Conservation (phyloP, 805 yeast species). For the Lachancea sp. region DNA sequence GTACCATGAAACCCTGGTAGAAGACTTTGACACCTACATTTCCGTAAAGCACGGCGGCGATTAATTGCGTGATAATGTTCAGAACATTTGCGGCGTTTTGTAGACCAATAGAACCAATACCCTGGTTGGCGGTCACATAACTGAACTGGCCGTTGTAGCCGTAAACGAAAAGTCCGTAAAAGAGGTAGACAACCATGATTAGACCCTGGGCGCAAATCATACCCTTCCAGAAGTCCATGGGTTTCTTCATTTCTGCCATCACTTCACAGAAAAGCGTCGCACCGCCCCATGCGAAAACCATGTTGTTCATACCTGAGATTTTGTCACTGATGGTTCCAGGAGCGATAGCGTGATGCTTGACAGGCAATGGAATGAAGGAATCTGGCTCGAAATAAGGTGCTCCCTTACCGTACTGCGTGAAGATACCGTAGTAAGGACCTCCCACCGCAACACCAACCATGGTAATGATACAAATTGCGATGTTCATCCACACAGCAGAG, state of each 20-base stretch:
- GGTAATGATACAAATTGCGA: conserved; percentile 38
- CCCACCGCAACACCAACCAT: conserved; percentile 37
- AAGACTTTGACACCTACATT: conserved; percentile 42
- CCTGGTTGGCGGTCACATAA: conserved; percentile 41
- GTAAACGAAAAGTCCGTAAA: conserved; percentile 40
- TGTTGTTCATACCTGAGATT: conserved; percentile 38
- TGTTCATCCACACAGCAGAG: conserved; percentile 43
- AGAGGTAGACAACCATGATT: conserved; percentile 36
- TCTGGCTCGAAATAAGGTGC: conserved; percentile 13
- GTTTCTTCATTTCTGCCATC: conserved; percentile 43
- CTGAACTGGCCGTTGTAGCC: conserved; percentile 41
- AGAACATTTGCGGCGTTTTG: conserved; percentile 36
- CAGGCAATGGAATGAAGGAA: conserved; percentile 12
- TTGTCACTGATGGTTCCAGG: conserved; percentile 29
- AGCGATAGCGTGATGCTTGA: conserved; percentile 22
- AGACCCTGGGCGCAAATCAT: conserved; percentile 38
- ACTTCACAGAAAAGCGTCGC: conserved; percentile 45
- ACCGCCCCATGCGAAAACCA: conserved; percentile 47
- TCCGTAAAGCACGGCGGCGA: conserved; percentile 42
- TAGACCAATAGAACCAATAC: conserved; percentile 34
- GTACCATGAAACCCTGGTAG: conserved; percentile 36
- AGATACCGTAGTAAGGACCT: conserved; percentile 34
- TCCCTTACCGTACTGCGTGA: conserved; percentile 15
- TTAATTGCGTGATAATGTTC: conserved; percentile 34
- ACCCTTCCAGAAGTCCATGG: conserved; percentile 45